phyloP scores from a whole-genome alignment of 2,329 filamentous ascomycete species.

The Escovopsis sp. region DNA sequence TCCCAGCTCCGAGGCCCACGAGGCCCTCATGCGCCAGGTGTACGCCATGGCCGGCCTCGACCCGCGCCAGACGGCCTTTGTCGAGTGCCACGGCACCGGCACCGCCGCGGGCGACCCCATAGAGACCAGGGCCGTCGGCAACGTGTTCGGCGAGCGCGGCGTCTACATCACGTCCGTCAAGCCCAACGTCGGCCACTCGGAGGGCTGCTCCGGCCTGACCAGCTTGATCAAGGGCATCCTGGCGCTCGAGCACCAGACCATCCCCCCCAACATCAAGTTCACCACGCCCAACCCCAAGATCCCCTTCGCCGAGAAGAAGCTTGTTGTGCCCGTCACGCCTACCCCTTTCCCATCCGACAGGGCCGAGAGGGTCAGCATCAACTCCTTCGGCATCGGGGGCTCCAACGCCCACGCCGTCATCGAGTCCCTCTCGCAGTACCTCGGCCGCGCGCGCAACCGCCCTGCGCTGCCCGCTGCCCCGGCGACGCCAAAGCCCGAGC shows the following conservation, averaged over 20 bases:
- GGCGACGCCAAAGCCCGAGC: not conserved
- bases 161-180: constrained; percentile 14
- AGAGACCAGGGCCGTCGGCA: constrained; percentile 21
- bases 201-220: constrained; percentile 11
- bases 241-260: not conserved
- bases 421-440: not conserved
- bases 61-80: not conserved
- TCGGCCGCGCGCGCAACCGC: not conserved
- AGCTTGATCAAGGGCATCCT: constrained; percentile 14
- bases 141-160: constrained; percentile 14
- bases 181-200: constrained; percentile 13
- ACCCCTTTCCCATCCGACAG: not conserved
- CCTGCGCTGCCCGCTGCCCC: not conserved
- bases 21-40: not conserved
- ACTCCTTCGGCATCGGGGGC: not conserved
- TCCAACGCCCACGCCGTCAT: not conserved
- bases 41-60: not conserved
- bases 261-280: not conserved
- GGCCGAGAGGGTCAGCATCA: constrained; percentile 2
- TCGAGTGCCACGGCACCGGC: constrained; percentile 29
- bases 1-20: not conserved
- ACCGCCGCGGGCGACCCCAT: constrained; percentile 27
- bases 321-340: not conserved
- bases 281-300: not conserved
- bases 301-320: not conserved